These are phyloP conservation scores for Metschnikowia lachancei DNA, from an alignment of 805 yeast genomes.

Conservation along the genomic window DNA sequence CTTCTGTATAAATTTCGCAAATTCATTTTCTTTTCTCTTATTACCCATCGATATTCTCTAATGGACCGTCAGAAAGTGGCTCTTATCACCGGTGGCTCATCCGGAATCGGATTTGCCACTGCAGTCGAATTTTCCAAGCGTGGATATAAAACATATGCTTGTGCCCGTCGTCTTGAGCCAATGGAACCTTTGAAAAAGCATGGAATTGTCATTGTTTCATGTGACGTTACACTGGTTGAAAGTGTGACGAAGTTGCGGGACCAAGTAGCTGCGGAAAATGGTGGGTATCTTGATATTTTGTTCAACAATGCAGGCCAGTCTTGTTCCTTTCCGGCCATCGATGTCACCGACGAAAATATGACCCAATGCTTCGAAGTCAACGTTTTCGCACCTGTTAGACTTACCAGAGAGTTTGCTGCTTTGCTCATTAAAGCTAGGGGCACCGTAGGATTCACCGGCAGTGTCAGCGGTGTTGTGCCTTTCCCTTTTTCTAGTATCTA, in stretches of 20 bases:
- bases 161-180: slow-evolving; percentile 64
- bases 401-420: slow-evolving; percentile 56
- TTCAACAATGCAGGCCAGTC: slow-evolving; percentile 79
- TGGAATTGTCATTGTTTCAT: slow-evolving; percentile 44
- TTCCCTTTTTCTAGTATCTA: slow-evolving; percentile 72
- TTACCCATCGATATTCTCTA: neutral
- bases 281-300: slow-evolving; percentile 54
- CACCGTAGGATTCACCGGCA: slow-evolving; percentile 70
- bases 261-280: slow-evolving; percentile 41
- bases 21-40: too few species aligned
- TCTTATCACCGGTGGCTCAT: slow-evolving; percentile 58
- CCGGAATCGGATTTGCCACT: slow-evolving; percentile 55
- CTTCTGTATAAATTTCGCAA: too few species aligned
- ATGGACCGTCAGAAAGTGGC: slow-evolving; percentile 40
- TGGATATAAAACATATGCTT: slow-evolving; percentile 65
- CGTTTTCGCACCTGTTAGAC: slow-evolving; percentile 65
- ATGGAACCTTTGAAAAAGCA: slow-evolving; percentile 52
- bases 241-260: slow-evolving; percentile 46
- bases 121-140: slow-evolving; percentile 46
- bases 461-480: slow-evolving; percentile 60
- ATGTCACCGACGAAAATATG: slow-evolving; percentile 55
- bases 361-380: slow-evolving; percentile 59
- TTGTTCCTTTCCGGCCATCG: slow-evolving; percentile 68
- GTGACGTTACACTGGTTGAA: slow-evolving; percentile 58
- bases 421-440: slow-evolving; percentile 65